Conservation (phyloP, 768 basidiomycete species). For the Omphalotus guepiniiformis region DNA sequence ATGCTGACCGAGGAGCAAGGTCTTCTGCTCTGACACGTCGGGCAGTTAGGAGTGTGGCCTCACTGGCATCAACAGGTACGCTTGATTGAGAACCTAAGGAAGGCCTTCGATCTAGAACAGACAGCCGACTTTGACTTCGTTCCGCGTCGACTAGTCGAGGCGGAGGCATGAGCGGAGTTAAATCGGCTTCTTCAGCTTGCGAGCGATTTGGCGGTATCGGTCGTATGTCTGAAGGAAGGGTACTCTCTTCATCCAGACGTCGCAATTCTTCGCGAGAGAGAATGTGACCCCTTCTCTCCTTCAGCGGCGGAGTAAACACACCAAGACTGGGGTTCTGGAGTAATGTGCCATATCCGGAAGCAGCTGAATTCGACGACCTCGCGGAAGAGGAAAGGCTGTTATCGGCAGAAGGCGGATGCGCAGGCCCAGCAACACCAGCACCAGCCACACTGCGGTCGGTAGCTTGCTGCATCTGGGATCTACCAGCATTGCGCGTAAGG, state of each 20-base stretch:
- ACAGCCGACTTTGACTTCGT: slow-evolving; percentile 16
- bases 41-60: slow-evolving; percentile 48
- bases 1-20: slow-evolving; percentile 26
- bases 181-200: slow-evolving; percentile 16
- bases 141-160: slow-evolving; percentile 32
- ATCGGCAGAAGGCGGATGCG: slow-evolving; percentile 33
- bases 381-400: slow-evolving; percentile 35
- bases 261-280: slow-evolving; percentile 34
- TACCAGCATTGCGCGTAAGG: slow-evolving; percentile 34
- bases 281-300: slow-evolving; percentile 29
- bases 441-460: neutral
- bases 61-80: slow-evolving; percentile 7
- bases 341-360: slow-evolving; percentile 39
- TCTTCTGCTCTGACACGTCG: slow-evolving; percentile 42
- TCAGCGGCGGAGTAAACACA: slow-evolving; percentile 26
- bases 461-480: neutral
- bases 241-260: slow-evolving; percentile 31
- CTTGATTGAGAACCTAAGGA: slow-evolving; percentile 3
- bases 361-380: slow-evolving; percentile 37
- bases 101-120: neutral
- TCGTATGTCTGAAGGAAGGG: slow-evolving; percentile 19
- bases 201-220: neutral
- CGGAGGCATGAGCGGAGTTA: slow-evolving; percentile 27
- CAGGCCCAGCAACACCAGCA: slow-evolving; percentile 19
- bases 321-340: slow-evolving; percentile 40